Base-by-base conservation (phyloP, 805 yeast genomes). In the Priceomyces melissophilus region DNA sequence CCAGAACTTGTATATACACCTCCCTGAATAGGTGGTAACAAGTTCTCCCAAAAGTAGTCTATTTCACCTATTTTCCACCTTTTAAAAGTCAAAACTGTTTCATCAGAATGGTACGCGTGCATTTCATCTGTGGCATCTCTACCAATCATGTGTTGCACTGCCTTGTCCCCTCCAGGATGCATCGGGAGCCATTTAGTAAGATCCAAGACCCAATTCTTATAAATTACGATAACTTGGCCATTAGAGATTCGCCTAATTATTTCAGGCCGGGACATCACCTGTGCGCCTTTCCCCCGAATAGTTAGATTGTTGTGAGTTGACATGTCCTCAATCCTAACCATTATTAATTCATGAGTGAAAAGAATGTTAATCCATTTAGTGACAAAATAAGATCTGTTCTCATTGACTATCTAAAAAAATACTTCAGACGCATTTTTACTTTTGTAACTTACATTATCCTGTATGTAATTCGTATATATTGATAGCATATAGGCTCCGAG, bases 131-230 rank as follows among this genome's bases (percentile, higher is more conserved):
- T 82, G 14, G 96, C 95, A 61, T 88, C 96, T 42, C 91, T 66
- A 2, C 96, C 96, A 3, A 88, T 77, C 83, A 88, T 73, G 61
- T 89, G 96, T 51, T 69, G 70, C 5, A 89, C 81, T 2, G 95
- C 90, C 54, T 79, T 84, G 44, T 83, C 90, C 4, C 96, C 96
- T 11, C 96, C 96, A 0, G 96, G 96, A 60, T 88, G 96, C 38
- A 52, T 69, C 17, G 68, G 69, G 28, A 88, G 60, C 96, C 96
- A 88, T 7, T 62, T 47, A 40, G 87, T 81, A 43, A 89, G 66
- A 48, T 79, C 76, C 32, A 88, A 66, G 4, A 84, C 95, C 14
- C 63, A 44, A 35, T 73, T 64, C 29, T 81, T 67, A 54, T 78
- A 83, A 3, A 88, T 82, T 30, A 87, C 87, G 23, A 88, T 74